Conservation (phyloP, 345 rosid species). For the Adansonia digitata region DNA sequence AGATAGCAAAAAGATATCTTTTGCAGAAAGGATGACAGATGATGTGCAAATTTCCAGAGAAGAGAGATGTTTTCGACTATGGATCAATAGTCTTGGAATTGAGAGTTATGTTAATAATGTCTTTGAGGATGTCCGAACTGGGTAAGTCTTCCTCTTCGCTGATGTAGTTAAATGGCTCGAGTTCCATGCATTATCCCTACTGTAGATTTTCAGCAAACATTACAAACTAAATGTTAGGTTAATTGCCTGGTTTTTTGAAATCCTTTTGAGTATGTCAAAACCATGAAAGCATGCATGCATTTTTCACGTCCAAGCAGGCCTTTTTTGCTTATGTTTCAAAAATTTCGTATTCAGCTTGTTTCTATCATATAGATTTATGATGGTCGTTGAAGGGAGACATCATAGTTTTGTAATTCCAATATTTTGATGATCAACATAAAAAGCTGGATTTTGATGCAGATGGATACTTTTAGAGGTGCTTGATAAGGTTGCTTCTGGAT, state of each 20-base stretch:
- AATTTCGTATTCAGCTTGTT: not conserved
- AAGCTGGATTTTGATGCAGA: slow-evolving; percentile 35
- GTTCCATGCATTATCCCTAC: not conserved
- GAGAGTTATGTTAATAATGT: slow-evolving; percentile 71
- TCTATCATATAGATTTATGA: not conserved
- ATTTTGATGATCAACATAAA: not conserved
- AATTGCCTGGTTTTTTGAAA: not conserved
- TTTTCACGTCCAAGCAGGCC: not conserved
- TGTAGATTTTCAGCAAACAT: not conserved
- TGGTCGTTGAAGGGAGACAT: not conserved
- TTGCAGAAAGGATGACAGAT: slow-evolving; percentile 90
- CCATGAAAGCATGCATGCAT: slow-evolving; percentile 1
- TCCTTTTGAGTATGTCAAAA: not conserved
- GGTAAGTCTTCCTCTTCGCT: slow-evolving; percentile 38
- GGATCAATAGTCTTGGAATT: slow-evolving; percentile 93
- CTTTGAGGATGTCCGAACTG: slow-evolving; percentile 86
- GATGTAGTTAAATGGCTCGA: slow-evolving; percentile 3
- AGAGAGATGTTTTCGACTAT: slow-evolving; percentile 83
- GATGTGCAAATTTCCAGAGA: slow-evolving; percentile 80
- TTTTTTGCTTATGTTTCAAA: not conserved
- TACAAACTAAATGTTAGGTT: not conserved
- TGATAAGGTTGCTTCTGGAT: slow-evolving; percentile 76
- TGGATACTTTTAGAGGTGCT: slow-evolving; percentile 91
- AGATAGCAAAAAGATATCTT: slow-evolving; percentile 61
- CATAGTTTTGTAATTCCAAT: not conserved